These are phyloP conservation scores for Plasmodiophora brassicae DNA, from an alignment of 208 protist genomes.

Conservation along the genomic window DNA sequence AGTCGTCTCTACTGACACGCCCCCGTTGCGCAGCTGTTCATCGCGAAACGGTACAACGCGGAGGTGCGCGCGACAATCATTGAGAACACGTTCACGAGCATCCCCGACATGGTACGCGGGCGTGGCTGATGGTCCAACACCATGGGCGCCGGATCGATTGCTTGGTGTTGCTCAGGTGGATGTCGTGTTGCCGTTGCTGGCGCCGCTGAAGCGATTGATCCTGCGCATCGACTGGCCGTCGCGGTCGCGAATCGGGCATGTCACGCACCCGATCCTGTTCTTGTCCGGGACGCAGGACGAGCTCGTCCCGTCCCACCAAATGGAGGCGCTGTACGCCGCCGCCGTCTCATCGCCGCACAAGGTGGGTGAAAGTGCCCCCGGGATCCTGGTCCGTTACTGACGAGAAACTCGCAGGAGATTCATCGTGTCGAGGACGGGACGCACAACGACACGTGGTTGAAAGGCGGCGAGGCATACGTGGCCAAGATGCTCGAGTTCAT, in stretches of 20 bases:
- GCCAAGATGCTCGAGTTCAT: conserved; percentile 8
- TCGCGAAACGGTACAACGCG: background rate
- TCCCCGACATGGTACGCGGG: conserved; percentile 44
- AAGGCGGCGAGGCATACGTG: background rate
- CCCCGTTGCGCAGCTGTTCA: no score
- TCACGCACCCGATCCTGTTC: conserved; percentile 43
- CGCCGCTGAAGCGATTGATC: conserved; percentile 44
- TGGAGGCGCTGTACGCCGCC: conserved; percentile 33
- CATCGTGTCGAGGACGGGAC: background rate
- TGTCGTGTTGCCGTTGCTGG: conserved; percentile 36
- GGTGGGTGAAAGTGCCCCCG: no score
- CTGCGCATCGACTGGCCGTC: conserved; percentile 42
- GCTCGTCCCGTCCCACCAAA: conserved; percentile 34
- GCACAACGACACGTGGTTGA: conserved; percentile 31
- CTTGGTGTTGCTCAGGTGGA: background rate
- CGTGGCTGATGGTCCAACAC: no score
- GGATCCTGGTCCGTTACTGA: no score
- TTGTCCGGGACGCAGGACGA: conserved; percentile 43
- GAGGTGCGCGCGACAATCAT: conserved; percentile 45
- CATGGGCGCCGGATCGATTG: background rate
- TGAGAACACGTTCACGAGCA: conserved; percentile 50
- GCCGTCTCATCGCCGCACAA: background rate
- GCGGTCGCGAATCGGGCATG: background rate
- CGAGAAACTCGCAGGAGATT: background rate
- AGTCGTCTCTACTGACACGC: no score